These are phyloP conservation scores for Aspergillus eucalypticola DNA, from an alignment of 2,329 filamentous ascomycete species.

Conservation along the genomic window DNA sequence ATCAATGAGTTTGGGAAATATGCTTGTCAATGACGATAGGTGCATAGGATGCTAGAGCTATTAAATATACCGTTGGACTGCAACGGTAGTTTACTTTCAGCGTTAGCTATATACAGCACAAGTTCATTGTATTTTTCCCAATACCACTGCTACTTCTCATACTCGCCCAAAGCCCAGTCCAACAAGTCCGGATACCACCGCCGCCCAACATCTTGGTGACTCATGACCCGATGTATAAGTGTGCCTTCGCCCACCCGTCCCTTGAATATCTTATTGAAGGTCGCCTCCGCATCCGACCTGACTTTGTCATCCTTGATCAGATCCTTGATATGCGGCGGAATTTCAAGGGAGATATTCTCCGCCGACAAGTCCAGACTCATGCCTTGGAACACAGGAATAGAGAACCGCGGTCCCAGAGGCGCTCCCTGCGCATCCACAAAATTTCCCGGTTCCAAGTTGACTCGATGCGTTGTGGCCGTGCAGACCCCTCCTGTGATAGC, in stretches of 20 bases:
- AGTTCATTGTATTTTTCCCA: too few species aligned
- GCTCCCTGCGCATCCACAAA: conserved; percentile 27
- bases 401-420: conserved; percentile 35
- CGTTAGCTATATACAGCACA: too few species aligned
- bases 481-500: conserved; percentile 39
- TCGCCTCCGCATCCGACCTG: conserved; percentile 39
- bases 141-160: conserved; percentile 9
- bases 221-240: conserved; percentile 38
- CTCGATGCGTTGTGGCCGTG: conserved; percentile 40
- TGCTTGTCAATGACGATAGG: too few species aligned
- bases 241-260: conserved; percentile 37
- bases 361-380: conserved; percentile 36
- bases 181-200: conserved; percentile 41
- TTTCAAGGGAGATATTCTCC: conserved; percentile 30
- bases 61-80: too few species aligned
- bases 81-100: too few species aligned
- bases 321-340: conserved; percentile 33
- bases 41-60: too few species aligned
- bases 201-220: conserved; percentile 39
- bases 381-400: conserved; percentile 40
- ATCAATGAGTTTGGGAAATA: too few species aligned
- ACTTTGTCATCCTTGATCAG: conserved; percentile 35
- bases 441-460: conserved; percentile 30
- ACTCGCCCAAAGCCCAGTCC: conserved; percentile 30
- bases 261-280: conserved; percentile 36